Base-by-base conservation (phyloP, 2,329 filamentous ascomycete genomes). In the Nothophaeocryptopus gaeumannii region DNA sequence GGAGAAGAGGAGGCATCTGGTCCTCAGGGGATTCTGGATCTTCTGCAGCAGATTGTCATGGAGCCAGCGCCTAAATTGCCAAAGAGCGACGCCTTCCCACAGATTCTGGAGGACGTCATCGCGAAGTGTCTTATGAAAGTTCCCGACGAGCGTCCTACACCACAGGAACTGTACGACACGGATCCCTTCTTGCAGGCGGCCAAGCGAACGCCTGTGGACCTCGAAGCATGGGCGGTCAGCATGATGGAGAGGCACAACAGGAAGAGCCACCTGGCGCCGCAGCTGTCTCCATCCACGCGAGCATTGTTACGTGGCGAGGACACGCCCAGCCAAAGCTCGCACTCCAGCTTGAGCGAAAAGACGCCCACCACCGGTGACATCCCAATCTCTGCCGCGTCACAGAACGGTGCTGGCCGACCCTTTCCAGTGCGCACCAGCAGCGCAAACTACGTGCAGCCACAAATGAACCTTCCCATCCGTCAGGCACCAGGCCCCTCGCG, bases 21-120 rank as follows among this genome's bases (percentile, higher is more conserved):
- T 1, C 93, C 93, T 1, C 91, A 95, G 66, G 93, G 93, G 58
- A 99, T 99, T 62, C 78, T 99, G 48, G 93, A 99, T 72, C 80
- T 99, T 51, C 76, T 99, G 40, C 93, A 99, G 72, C 91, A 96
- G 68, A 99, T 99, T 68, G 93, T 99, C 16, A 87, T 97, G 67
- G 93, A 99, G 70, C 90, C 91, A 3, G 89, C 93, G 3, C 93
- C 93, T 1, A 91, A 83, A 67, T 79, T 99, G 44, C 93, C 93
- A 36, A 95, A 96, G 81, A 96, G 91, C 66, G 93, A 97, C 67
- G 93, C 93, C 2, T 99, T 99, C 77, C 93, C 93, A 1, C 82
- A 84, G 26, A 97, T 97, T 57, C 74, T 99, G 39, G 92, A 97
- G 63, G 90, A 97, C 58, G 96, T 97, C 83, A 92, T 97, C 51